Percentiles rank a stretch among this genome's conserved stretches.
Conservation (phyloP, 129 eudicot genomes). For the Centrapalus pauciflorus region DNA sequence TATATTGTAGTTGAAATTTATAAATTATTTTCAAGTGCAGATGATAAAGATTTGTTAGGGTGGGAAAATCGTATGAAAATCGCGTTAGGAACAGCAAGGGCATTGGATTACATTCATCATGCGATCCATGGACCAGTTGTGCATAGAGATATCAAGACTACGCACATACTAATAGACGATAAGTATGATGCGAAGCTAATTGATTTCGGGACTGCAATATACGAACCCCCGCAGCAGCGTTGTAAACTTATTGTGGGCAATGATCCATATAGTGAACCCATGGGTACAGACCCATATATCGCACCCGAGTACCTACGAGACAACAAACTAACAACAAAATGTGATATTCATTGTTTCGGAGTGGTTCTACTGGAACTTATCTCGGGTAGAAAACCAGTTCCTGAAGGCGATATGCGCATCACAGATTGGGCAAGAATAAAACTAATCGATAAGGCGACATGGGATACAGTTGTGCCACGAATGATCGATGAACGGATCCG, state of each 20-base stretch:
- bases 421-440: not conserved
- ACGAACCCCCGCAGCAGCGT: not conserved
- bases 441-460: not conserved
- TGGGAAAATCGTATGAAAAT: not conserved
- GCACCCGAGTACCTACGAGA: not conserved
- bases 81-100: not conserved
- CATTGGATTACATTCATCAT: not conserved
- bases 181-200: not conserved
- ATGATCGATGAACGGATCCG: slow-evolving; percentile 1
- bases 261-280: no score
- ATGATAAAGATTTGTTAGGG: not conserved
- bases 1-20: no score
- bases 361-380: not conserved
- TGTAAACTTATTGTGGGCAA: not conserved
- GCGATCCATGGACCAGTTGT: not conserved
- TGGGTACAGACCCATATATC: not conserved
- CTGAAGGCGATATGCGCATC: not conserved
- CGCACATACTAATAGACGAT: not conserved
- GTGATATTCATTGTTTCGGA: not conserved
- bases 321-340: not conserved
- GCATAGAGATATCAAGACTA: not conserved
- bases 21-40: no score
- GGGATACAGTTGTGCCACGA: not conserved
- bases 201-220: not conserved
- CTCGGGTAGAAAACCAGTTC: not conserved